phyloP scores from a whole-genome alignment of 139 green algal genomes.

The Choricystis sp. region DNA sequence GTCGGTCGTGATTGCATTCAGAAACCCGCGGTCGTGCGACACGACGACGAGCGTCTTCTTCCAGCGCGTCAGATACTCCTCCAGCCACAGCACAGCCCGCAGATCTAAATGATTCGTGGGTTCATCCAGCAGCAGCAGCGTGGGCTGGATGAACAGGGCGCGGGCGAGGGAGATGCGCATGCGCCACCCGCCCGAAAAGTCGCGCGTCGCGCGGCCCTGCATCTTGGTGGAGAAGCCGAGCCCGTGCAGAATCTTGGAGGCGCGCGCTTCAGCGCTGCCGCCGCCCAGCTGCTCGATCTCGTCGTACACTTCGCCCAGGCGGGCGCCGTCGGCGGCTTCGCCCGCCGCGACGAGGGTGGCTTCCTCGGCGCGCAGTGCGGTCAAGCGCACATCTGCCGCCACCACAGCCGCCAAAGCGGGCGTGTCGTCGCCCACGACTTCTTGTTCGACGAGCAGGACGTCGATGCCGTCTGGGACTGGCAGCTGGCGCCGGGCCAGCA shows the following conservation, averaged over 20 bases:
- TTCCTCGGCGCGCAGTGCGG: constrained; percentile 73
- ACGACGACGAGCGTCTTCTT: constrained; percentile 99
- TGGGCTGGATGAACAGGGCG: constrained; percentile 96
- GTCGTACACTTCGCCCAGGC: constrained; percentile 87
- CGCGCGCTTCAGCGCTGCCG: constrained; percentile 69
- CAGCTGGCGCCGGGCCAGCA: constrained; percentile 81
- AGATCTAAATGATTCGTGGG: constrained; percentile 99
- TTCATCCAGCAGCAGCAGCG: constrained; percentile 95
- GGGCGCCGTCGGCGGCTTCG: constrained; percentile 18
- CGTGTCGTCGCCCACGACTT: constrained; percentile 63
- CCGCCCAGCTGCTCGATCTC: constrained; percentile 65
- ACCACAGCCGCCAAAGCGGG: constrained; percentile 67
- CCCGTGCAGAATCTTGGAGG: constrained; percentile 94
- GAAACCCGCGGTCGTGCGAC: constrained; percentile 95
- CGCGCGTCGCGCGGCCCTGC: constrained; percentile 61
- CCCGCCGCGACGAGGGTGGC: constrained; percentile 34
- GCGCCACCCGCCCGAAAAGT: constrained; percentile 80
- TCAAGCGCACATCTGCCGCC: constrained; percentile 84
- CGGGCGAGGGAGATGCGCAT: constrained; percentile 98
- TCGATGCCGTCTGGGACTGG: constrained; percentile 92
- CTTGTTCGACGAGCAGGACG: constrained; percentile 98
- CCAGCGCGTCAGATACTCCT: constrained; percentile 72
- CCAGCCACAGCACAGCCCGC: constrained; percentile 71
- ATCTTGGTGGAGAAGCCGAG: constrained; percentile 75
- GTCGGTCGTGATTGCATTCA: constrained; percentile 96